Evolutionary conservation across 352 stramenopile species (phyloP).

Genomic region (Phytophthora agathidicida): DNA sequence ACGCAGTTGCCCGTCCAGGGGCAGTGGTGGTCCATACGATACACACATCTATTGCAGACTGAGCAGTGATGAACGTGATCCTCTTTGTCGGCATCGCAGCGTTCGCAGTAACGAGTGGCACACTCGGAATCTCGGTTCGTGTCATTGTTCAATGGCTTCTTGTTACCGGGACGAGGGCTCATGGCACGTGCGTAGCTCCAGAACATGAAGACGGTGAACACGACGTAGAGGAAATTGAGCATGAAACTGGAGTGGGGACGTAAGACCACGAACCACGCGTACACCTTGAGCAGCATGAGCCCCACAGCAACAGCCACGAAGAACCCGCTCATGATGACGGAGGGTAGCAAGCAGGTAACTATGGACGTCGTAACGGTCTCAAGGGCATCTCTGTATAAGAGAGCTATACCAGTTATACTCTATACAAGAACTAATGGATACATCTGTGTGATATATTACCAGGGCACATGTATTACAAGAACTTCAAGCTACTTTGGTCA

Average conservation of each 20-base stretch:
- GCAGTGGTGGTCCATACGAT: constrained; percentile 88
- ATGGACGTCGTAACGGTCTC: constrained; percentile 12
- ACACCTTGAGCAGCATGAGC: constrained; percentile 74
- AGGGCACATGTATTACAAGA: no score
- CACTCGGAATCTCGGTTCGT: constrained; percentile 5
- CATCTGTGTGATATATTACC: no score
- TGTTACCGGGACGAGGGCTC: constrained; percentile 24
- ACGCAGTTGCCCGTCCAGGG: constrained; percentile 89
- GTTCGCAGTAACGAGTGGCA: constrained; percentile 72
- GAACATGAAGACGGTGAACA: constrained; percentile 63
- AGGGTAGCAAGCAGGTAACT: no score
- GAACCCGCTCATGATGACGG: constrained; percentile 38
- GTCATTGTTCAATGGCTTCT: constrained; percentile 6
- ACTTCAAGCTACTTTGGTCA: not conserved
- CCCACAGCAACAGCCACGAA: constrained; percentile 54
- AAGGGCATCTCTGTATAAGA: constrained; percentile 11
- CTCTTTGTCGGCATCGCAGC: constrained; percentile 71
- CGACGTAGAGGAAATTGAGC: constrained; percentile 49
- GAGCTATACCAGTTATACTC: constrained; percentile 8
- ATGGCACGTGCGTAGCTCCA: constrained; percentile 78
- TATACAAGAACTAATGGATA: constrained; percentile 18
- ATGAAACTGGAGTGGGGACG: constrained; percentile 21
- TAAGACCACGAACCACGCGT: constrained; percentile 54
- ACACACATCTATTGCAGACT: constrained; percentile 72
- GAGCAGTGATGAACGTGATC: constrained; percentile 80